Evolutionary conservation across 2,329 filamentous ascomycete genomes (phyloP).

Genomic region (Delphinella strobiligena): DNA sequence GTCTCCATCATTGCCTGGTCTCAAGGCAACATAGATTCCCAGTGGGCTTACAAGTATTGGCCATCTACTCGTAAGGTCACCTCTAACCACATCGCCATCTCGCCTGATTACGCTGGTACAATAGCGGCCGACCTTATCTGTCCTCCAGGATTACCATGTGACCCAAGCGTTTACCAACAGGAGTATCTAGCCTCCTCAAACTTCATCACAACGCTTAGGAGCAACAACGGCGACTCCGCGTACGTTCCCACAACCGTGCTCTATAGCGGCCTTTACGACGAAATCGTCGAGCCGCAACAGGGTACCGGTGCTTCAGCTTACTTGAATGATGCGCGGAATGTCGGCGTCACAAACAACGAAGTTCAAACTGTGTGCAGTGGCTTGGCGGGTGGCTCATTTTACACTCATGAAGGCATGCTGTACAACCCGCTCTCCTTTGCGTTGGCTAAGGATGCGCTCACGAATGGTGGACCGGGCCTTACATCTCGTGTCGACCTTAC

Average conservation of each 20-base stretch:
- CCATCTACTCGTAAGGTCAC: conserved; percentile 34
- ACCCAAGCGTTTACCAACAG: conserved; percentile 37
- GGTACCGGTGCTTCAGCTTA: conserved; percentile 36
- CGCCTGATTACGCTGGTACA: conserved; percentile 42
- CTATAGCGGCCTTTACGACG: conserved; percentile 36
- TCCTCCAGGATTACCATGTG: conserved; percentile 17
- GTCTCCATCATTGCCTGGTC: conserved; percentile 42
- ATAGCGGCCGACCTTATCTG: conserved; percentile 24
- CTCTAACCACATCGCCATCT: conserved; percentile 41
- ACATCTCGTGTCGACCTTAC: conserved; percentile 27
- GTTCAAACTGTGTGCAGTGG: conserved; percentile 32
- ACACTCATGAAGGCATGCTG: conserved; percentile 39
- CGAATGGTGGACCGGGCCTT: conserved; percentile 33
- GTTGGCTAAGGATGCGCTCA: conserved; percentile 37
- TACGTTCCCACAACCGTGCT: conserved; percentile 45
- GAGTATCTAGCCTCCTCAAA: conserved; percentile 25
- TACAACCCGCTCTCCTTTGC: conserved; percentile 36
- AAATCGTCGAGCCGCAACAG: conserved; percentile 40
- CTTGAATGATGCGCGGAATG: conserved; percentile 28
- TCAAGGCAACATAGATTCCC: conserved; percentile 41
- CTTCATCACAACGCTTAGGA: conserved; percentile 32
- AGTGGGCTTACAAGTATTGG: conserved; percentile 48
- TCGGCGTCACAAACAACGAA: conserved; percentile 40
- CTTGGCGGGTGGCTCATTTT: conserved; percentile 31
- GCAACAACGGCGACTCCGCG: conserved; percentile 36